Percentiles rank a stretch among this genome's conserved stretches.
Evolutionary conservation across 768 basidiomycete genomes (phyloP).

Genomic region (Xerocomellus amylosporus): DNA sequence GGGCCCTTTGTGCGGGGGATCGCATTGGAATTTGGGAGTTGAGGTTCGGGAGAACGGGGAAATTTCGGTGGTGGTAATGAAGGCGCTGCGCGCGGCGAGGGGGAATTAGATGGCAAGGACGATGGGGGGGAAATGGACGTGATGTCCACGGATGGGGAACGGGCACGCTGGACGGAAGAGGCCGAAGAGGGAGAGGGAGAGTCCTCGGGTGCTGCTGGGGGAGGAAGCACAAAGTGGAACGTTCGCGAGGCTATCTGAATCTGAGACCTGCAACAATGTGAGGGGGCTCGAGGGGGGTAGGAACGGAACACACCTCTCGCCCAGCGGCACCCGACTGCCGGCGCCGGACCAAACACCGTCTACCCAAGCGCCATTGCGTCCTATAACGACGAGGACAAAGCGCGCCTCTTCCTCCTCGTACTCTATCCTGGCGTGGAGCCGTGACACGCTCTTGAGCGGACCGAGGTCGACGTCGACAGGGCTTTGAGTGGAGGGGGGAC

Average conservation of each 20-base stretch:
- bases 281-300: background rate
- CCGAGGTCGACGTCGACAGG: conserved; percentile 91
- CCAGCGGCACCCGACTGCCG: conserved; percentile 80
- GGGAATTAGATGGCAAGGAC: conserved; percentile 73
- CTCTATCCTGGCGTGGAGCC: conserved; percentile 92
- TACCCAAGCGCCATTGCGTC: conserved; percentile 98
- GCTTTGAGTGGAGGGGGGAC: conserved; percentile 20
- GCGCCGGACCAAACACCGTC: conserved; percentile 94
- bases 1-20: conserved; percentile 45
- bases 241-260: conserved; percentile 97
- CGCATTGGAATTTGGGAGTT: conserved; percentile 62
- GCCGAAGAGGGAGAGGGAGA: conserved; percentile 78
- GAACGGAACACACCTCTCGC: conserved; percentile 62
- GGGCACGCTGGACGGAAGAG: conserved; percentile 61
- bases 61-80: conserved; percentile 45
- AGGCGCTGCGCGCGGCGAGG: conserved; percentile 51
- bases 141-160: conserved; percentile 81
- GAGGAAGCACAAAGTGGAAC: conserved; percentile 95
- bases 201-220: conserved; percentile 75
- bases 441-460: conserved; percentile 94
- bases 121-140: conserved; percentile 81
- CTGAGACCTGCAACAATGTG: conserved; percentile 62
- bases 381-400: conserved; percentile 86
- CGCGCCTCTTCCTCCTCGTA: conserved; percentile 88
- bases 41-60: conserved; percentile 46